phyloP scores from a whole-genome alignment of 805 yeast genomes.

The Myxozyma monticola region DNA sequence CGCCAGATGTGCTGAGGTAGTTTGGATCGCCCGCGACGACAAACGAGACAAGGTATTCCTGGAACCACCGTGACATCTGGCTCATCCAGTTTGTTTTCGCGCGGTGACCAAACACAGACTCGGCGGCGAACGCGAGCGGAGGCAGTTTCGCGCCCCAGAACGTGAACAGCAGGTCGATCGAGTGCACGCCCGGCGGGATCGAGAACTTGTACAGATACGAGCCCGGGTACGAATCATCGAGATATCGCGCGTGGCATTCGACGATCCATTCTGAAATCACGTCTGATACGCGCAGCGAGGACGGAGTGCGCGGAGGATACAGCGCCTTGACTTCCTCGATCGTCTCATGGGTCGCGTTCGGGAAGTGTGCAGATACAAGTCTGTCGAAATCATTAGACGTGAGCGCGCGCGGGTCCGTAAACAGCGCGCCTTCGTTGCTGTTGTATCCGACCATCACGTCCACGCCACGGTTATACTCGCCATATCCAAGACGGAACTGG shows the following conservation, averaged over 20 bases:
- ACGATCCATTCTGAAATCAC: constrained; percentile 27
- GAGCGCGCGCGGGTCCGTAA: constrained; percentile 19
- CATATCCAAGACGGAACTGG: constrained; percentile 15
- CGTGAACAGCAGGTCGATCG: constrained; percentile 19
- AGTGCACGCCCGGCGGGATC: constrained; percentile 26
- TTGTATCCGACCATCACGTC: constrained; percentile 17
- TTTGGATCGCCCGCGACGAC: constrained; percentile 27
- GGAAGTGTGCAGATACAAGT: constrained; percentile 14
- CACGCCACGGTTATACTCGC: constrained; percentile 12
- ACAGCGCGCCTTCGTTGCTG: constrained; percentile 27
- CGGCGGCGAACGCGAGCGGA: not conserved
- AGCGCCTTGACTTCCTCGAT: constrained; percentile 7
- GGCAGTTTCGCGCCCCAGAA: constrained; percentile 22
- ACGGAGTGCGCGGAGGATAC: constrained; percentile 10
- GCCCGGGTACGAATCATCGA: constrained; percentile 11
- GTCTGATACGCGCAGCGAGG: constrained; percentile 10
- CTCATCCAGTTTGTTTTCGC: not conserved
- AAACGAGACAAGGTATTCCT: constrained; percentile 21
- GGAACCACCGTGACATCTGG: constrained; percentile 17
- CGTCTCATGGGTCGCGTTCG: constrained; percentile 18
- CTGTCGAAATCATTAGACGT: constrained; percentile 10
- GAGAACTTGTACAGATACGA: constrained; percentile 20
- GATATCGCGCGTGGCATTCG: constrained; percentile 12
- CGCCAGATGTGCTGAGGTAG: not conserved
- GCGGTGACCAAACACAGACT: not conserved